Conservation (phyloP, 768 basidiomycete species). For the Suillus decipiens region DNA sequence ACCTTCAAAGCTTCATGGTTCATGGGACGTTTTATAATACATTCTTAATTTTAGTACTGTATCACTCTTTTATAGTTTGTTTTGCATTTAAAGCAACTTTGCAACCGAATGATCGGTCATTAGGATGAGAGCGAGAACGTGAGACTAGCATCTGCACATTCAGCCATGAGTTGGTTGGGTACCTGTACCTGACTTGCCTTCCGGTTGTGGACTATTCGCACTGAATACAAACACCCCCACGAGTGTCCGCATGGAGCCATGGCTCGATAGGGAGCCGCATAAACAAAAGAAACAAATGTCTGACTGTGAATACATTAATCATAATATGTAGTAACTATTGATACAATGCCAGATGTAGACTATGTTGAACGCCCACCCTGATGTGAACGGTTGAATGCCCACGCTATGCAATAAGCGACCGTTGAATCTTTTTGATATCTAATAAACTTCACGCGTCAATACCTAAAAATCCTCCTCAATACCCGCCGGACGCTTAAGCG, state of each 20-base stretch:
- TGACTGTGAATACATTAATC: slow-evolving; percentile 6
- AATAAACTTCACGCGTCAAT: slow-evolving; percentile 1
- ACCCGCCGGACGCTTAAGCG: slow-evolving; percentile 59
- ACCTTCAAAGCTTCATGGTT: not conserved
- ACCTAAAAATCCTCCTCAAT: slow-evolving; percentile 52
- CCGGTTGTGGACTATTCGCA: no score
- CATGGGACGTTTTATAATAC: not conserved
- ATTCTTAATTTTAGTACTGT: no score
- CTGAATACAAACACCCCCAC: no score
- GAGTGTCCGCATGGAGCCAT: no score
- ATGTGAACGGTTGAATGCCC: slow-evolving; percentile 22
- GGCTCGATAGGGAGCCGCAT: not conserved
- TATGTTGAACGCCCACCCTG: slow-evolving; percentile 37
- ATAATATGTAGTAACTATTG: slow-evolving; percentile 16
- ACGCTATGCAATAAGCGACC: slow-evolving; percentile 35
- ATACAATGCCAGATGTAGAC: slow-evolving; percentile 32
- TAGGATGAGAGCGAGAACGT: no score
- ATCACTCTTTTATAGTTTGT: no score
- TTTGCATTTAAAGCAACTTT: no score
- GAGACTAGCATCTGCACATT: no score
- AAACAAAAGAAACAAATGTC: not conserved
- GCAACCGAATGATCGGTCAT: no score
- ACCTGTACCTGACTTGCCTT: no score
- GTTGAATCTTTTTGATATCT: slow-evolving; percentile 52
- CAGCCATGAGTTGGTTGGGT: no score